phyloP scores from a whole-genome alignment of 1,284 basidiomycete genomes.

The Cystobasidiaceae sp. region DNA sequence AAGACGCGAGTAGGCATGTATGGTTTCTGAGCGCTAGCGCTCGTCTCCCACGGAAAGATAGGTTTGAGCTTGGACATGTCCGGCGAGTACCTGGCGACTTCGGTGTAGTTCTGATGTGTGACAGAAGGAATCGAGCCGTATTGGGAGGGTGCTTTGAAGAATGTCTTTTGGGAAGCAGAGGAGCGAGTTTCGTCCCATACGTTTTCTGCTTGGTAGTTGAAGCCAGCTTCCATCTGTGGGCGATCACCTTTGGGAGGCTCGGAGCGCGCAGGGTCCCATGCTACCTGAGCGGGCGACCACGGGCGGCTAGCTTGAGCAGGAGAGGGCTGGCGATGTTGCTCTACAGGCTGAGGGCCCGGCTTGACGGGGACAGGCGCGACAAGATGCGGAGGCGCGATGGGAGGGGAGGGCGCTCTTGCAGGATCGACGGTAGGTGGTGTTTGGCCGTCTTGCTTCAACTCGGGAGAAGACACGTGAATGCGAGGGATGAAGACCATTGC shows the following conservation, averaged over 20 bases:
- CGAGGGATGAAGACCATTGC: constrained; percentile 17
- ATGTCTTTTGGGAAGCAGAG: constrained; percentile 41
- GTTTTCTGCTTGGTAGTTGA: constrained; percentile 50
- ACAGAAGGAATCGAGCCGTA: constrained; percentile 44
- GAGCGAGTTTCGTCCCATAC: constrained; percentile 51
- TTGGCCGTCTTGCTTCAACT: background rate
- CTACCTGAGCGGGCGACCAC: constrained; percentile 42
- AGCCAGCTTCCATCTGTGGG: constrained; percentile 51
- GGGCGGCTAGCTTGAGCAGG: constrained; percentile 29
- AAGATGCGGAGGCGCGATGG: constrained; percentile 17
- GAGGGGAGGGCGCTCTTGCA: background rate
- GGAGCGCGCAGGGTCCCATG: constrained; percentile 51
- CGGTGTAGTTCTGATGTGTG: constrained; percentile 51
- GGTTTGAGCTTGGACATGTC: constrained; percentile 66
- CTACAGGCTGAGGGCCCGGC: constrained; percentile 35
- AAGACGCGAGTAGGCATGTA: constrained; percentile 63
- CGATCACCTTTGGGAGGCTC: constrained; percentile 49
- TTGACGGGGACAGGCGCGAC: constrained; percentile 17
- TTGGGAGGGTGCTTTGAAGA: constrained; percentile 59
- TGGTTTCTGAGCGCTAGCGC: background rate
- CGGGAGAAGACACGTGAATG: background rate
- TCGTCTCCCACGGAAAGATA: constrained; percentile 90
- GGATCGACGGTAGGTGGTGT: background rate
- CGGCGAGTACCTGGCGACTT: constrained; percentile 53
- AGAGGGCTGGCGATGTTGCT: constrained; percentile 39